phyloP scores from a whole-genome alignment of 2,329 filamentous ascomycete species.

The Chaetomium sp. region DNA sequence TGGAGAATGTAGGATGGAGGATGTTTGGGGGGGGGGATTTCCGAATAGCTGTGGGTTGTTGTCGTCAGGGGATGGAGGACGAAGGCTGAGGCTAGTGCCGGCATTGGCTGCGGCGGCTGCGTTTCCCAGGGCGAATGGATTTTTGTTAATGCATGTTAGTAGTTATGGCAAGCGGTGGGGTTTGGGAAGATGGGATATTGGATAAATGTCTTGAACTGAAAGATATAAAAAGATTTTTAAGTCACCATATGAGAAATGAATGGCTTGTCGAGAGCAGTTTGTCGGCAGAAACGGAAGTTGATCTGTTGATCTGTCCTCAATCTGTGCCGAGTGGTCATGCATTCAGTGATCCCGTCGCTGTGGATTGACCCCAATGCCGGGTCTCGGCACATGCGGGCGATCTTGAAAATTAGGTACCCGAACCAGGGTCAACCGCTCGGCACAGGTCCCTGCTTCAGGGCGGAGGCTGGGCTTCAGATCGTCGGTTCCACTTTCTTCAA shows the following conservation, averaged over 20 bases:
- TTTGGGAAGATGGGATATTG: not conserved
- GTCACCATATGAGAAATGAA: not conserved
- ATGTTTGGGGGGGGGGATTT: too few species aligned
- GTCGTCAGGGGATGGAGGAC: not conserved
- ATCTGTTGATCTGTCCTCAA: not conserved
- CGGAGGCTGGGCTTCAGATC: not conserved
- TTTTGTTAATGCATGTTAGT: not conserved
- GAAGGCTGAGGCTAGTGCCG: not conserved
- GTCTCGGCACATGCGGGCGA: conserved; percentile 6
- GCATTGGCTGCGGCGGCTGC: not conserved
- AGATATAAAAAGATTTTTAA: not conserved
- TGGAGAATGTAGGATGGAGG: not conserved
- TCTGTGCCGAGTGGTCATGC: not conserved
- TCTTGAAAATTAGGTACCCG: not conserved
- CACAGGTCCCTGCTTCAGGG: not conserved
- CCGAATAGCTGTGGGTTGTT: not conserved
- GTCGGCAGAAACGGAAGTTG: not conserved
- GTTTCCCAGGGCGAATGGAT: not conserved
- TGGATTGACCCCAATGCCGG: not conserved
- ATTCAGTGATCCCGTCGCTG: not conserved
- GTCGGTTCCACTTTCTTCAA: not conserved
- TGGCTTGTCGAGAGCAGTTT: not conserved
- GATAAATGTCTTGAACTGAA: not conserved
- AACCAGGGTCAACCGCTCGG: not conserved
- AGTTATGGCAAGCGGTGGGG: not conserved